Percentiles rank a stretch among this genome's conserved stretches.
These are phyloP conservation scores for Bryopsis sp. DNA, from an alignment of 139 green algal species.

Conservation along the genomic window DNA sequence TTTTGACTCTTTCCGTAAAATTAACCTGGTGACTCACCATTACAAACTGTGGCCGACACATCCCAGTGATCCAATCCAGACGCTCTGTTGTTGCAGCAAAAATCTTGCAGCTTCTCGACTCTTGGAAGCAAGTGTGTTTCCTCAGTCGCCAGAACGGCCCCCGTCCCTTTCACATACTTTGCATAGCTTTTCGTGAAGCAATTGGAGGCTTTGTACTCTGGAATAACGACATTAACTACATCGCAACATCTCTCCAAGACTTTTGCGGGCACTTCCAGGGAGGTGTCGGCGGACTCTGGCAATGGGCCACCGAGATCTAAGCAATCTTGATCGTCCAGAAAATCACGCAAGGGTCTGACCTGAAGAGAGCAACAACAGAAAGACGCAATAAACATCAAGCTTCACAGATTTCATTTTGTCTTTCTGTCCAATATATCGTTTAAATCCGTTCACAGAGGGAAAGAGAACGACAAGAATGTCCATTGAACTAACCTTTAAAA, in stretches of 20 bases:
- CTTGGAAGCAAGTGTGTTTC: constrained; percentile 1
- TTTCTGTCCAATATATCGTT: too few relatives aligned
- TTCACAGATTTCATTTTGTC: too few relatives aligned
- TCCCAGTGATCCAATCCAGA: background rate
- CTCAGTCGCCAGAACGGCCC: constrained; percentile 43
- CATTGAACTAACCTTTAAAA: too few relatives aligned
- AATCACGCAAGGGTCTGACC: background rate
- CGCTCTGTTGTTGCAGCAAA: background rate
- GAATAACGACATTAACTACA: constrained; percentile 49
- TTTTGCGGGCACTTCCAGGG: constrained; percentile 26
- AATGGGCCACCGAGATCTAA: background rate
- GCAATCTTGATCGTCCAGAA: background rate
- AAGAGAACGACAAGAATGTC: too few relatives aligned
- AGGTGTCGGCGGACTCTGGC: background rate
- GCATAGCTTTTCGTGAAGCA: constrained; percentile 79
- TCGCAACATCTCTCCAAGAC: constrained; percentile 31
- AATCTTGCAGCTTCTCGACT: background rate
- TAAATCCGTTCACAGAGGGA: too few relatives aligned
- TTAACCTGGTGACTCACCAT: background rate
- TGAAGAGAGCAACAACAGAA: background rate
- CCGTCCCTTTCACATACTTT: constrained; percentile 52
- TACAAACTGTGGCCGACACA: background rate
- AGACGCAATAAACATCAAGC: too few relatives aligned
- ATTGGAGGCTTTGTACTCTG: constrained; percentile 29
- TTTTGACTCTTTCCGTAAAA: background rate